A percentile compares a stretch with the other conserved stretches of the same genome.
Evolutionary conservation across 1,139 yeast species (phyloP).

Genomic region (Zhuliangozyma blackwelliae): DNA sequence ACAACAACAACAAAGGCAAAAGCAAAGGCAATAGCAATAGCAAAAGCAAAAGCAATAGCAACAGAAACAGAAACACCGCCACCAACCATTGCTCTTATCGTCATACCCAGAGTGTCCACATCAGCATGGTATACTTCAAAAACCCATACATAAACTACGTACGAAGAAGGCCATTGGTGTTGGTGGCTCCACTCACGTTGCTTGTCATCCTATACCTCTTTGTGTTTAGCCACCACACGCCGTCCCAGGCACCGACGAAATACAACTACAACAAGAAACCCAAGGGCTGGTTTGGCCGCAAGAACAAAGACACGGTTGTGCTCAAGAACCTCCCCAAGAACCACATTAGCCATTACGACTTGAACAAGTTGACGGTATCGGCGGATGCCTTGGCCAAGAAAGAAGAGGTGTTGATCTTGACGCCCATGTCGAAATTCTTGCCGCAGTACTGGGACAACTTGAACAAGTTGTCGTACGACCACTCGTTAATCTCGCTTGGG

Average conservation of each 20-base stretch:
- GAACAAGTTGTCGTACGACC: constrained; percentile 71
- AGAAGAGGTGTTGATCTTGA: constrained; percentile 77
- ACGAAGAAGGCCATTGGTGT: constrained; percentile 55
- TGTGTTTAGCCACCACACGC: constrained; percentile 29
- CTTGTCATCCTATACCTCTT: constrained; percentile 40
- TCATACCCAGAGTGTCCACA: no score
- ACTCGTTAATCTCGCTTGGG: constrained; percentile 79
- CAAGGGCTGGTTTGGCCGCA: constrained; percentile 43
- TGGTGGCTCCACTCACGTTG: constrained; percentile 43
- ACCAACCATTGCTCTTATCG: no score
- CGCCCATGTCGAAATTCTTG: constrained; percentile 86
- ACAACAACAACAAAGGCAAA: no score
- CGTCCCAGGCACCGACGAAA: constrained; percentile 17
- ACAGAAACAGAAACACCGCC: neutral
- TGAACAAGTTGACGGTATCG: constrained; percentile 70
- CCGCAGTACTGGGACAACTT: constrained; percentile 86
- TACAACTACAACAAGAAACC: constrained; percentile 50
- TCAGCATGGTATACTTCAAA: constrained; percentile 14
- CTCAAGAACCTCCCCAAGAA: constrained; percentile 67
- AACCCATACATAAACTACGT: constrained; percentile 43
- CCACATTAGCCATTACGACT: constrained; percentile 79
- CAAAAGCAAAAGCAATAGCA: no score
- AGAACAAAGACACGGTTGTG: constrained; percentile 42
- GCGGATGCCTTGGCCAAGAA: constrained; percentile 65
- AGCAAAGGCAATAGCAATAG: no score